Conservation (phyloP, 441 rosid genomes). For the Gossypium gossypioides region DNA sequence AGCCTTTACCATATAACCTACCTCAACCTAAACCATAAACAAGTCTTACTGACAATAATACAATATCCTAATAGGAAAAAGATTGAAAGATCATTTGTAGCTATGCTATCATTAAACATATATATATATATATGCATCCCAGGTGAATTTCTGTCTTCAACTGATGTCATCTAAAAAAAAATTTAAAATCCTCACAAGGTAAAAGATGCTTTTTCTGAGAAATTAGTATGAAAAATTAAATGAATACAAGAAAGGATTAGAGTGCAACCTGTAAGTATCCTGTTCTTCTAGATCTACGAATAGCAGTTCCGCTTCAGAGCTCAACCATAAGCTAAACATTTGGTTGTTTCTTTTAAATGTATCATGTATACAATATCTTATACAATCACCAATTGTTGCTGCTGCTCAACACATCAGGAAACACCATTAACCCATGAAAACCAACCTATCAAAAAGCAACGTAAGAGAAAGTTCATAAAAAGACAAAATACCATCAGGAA, state of each 20-base stretch:
- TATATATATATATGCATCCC: slow-evolving; percentile 17
- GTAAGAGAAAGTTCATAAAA: neutral
- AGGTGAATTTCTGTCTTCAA: slow-evolving; percentile 32
- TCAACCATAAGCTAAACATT: slow-evolving; percentile 49
- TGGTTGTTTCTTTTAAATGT: slow-evolving; percentile 41
- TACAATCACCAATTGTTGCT: slow-evolving; percentile 54
- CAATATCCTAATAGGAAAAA: no score
- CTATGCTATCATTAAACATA: no score
- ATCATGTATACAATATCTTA: slow-evolving; percentile 77
- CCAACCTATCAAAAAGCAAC: neutral
- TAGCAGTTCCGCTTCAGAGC: slow-evolving; percentile 36
- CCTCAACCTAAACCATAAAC: no score
- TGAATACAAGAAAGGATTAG: neutral
- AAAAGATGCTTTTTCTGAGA: neutral
- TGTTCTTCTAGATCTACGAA: slow-evolving; percentile 57
- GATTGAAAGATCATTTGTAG: no score
- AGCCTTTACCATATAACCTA: no score
- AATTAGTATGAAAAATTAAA: neutral
- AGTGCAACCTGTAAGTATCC: slow-evolving; percentile 71
- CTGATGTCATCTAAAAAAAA: slow-evolving; percentile 49
- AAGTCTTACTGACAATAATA: no score
- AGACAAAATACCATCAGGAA: neutral
- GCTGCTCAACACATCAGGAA: slow-evolving; percentile 27
- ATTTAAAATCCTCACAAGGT: slow-evolving; percentile 3
- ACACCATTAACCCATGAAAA: neutral